Evolutionary conservation across 139 green algal species (phyloP).

Genomic region (Pleodorina starrii): DNA sequence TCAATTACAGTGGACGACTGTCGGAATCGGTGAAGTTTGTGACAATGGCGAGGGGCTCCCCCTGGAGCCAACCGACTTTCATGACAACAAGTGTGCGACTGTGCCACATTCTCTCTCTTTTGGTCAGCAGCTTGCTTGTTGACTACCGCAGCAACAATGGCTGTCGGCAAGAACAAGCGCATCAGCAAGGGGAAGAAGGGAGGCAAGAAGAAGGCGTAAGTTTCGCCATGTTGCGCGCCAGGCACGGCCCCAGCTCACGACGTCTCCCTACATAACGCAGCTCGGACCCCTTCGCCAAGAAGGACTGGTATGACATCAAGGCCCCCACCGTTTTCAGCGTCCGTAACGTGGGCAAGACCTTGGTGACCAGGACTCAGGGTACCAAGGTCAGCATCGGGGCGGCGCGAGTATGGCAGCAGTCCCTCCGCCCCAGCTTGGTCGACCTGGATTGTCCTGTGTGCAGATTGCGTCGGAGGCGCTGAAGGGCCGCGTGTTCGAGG

Average conservation of each 20-base stretch:
- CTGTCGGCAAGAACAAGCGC: constrained; percentile 98
- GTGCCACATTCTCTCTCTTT: constrained; percentile 18
- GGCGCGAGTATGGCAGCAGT: background rate
- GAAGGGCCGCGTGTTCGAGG: constrained; percentile 98
- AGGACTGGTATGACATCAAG: constrained; percentile 99
- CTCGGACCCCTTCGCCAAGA: constrained; percentile 98
- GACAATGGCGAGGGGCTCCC: background rate
- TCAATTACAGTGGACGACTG: no score
- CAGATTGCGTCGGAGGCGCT: constrained; percentile 98
- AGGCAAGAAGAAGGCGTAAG: constrained; percentile 98
- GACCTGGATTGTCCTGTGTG: background rate
- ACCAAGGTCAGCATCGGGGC: constrained; percentile 91
- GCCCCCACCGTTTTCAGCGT: constrained; percentile 95
- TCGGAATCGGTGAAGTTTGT: no score
- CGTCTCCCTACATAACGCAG: constrained; percentile 64
- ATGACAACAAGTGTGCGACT: background rate
- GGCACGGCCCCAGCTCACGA: background rate
- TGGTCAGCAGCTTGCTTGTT: constrained; percentile 48
- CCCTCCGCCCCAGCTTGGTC: background rate
- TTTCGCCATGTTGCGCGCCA: constrained; percentile 46
- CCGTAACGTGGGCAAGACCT: constrained; percentile 97
- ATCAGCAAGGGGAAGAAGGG: constrained; percentile 99
- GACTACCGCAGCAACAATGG: constrained; percentile 49
- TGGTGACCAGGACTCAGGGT: constrained; percentile 96
- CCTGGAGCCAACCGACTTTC: background rate